phyloP scores from a whole-genome alignment of 2,329 filamentous ascomycete genomes.

The Colletotrichum gloeosporioides region DNA sequence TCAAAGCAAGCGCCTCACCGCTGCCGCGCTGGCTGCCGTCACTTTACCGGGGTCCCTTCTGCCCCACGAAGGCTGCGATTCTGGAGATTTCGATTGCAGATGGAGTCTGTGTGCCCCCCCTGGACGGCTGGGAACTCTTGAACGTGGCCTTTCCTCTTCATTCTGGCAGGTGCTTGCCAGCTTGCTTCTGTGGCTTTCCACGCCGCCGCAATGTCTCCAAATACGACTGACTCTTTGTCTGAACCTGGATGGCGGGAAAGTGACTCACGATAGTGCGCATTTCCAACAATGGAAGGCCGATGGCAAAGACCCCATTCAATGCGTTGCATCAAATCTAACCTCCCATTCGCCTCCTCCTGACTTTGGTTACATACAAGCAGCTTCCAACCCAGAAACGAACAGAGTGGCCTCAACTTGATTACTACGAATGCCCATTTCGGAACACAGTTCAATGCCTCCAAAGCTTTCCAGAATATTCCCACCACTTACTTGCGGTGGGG shows the following conservation, averaged over 20 bases:
- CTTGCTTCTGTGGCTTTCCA: not conserved
- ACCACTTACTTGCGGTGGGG: constrained; percentile 9
- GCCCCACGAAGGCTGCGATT: constrained; percentile 19
- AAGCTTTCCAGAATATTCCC: constrained; percentile 20
- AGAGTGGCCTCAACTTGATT: constrained; percentile 12
- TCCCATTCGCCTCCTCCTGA: not conserved
- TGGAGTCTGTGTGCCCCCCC: not conserved
- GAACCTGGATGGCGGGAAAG: not conserved
- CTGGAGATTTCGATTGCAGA: constrained; percentile 20
- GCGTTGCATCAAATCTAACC: not conserved
- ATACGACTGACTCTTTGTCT: not conserved
- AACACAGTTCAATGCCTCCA: not conserved
- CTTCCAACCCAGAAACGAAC: not conserved
- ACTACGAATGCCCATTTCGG: not conserved
- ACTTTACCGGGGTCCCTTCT: not conserved
- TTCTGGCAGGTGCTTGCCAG: not conserved
- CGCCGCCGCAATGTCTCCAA: not conserved
- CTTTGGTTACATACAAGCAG: not conserved
- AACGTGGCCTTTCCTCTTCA: constrained; percentile 10
- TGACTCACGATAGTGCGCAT: not conserved
- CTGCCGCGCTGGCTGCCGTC: constrained; percentile 10
- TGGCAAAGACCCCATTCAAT: not conserved
- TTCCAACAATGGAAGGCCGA: not conserved
- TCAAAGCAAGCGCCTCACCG: constrained; percentile 11
- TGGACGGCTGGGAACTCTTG: not conserved